These are phyloP conservation scores for Carex kokanica DNA, from an alignment of 176 grass and related monocot genomes.

Conservation along the genomic window DNA sequence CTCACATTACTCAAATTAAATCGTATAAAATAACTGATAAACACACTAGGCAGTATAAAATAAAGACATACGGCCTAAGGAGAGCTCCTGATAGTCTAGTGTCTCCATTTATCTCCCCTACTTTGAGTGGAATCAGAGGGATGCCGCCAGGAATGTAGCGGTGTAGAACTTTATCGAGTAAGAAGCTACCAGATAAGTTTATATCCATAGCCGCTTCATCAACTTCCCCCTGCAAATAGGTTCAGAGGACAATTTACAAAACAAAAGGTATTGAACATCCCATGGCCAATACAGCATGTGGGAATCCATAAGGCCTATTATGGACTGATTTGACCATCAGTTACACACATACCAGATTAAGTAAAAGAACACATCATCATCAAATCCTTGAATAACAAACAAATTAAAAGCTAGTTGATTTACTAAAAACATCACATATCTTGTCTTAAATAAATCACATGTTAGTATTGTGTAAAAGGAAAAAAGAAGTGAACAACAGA, in stretches of 20 bases:
- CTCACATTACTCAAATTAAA: background rate
- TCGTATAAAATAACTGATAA: background rate
- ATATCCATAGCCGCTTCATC: conserved; percentile 94
- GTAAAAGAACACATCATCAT: background rate
- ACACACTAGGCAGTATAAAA: background rate
- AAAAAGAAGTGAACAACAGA: background rate
- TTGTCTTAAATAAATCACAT: background rate
- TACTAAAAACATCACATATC: background rate
- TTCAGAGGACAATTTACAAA: conserved; percentile 7
- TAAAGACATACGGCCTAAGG: conserved; percentile 76
- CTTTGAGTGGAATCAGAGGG: conserved; percentile 68
- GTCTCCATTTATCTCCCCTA: conserved; percentile 97
- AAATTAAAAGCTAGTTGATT: background rate
- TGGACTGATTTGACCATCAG: background rate
- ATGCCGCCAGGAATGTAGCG: conserved; percentile 75
- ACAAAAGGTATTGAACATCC: background rate
- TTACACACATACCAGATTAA: background rate
- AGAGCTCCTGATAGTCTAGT: conserved; percentile 93
- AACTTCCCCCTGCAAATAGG: conserved; percentile 51
- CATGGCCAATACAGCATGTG: background rate
- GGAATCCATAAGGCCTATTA: background rate
- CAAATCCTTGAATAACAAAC: background rate
- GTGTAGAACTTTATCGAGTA: conserved; percentile 83
- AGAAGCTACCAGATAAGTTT: conserved; percentile 96
- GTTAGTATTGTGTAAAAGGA: background rate